phyloP scores from a whole-genome alignment of 768 basidiomycete genomes.

The Russula emetica region DNA sequence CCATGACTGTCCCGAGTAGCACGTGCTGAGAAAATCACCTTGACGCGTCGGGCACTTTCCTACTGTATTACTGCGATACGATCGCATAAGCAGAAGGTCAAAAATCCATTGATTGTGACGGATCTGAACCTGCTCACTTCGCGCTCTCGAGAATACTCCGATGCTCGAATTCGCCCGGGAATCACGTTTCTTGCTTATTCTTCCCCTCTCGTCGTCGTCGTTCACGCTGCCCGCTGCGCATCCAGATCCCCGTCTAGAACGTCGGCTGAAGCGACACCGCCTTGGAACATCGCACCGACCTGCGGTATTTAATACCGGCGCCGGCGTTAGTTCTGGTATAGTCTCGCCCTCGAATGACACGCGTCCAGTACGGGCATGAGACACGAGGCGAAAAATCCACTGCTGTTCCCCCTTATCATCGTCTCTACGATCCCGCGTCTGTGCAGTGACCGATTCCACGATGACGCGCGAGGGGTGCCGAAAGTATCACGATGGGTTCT shows the following conservation, averaged over 20 bases:
- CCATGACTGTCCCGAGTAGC: neutral
- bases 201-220: constrained; percentile 28
- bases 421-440: neutral
- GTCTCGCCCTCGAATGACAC: constrained; percentile 46
- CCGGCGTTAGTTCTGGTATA: constrained; percentile 1
- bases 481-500: constrained; percentile 14
- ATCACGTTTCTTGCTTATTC: constrained; percentile 32
- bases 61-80: too few relatives aligned
- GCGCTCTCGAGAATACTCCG: constrained; percentile 54
- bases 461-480: constrained; percentile 17
- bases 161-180: constrained; percentile 73
- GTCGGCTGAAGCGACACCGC: constrained; percentile 73
- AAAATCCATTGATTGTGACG: too few relatives aligned
- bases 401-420: constrained; percentile 35
- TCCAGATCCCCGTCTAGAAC: constrained; percentile 43
- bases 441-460: neutral
- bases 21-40: constrained; percentile 23
- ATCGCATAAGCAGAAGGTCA: too few relatives aligned
- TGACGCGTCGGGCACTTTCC: too few relatives aligned
- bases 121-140: constrained; percentile 30
- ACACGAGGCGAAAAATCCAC: constrained; percentile 56
- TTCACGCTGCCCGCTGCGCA: constrained; percentile 12
- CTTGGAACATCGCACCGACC: constrained; percentile 48
- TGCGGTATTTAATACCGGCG: constrained; percentile 39
- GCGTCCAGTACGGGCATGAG: constrained; percentile 58